Base-by-base conservation (phyloP, 176 grass and related monocot species). In the Aegilops longissima region DNA sequence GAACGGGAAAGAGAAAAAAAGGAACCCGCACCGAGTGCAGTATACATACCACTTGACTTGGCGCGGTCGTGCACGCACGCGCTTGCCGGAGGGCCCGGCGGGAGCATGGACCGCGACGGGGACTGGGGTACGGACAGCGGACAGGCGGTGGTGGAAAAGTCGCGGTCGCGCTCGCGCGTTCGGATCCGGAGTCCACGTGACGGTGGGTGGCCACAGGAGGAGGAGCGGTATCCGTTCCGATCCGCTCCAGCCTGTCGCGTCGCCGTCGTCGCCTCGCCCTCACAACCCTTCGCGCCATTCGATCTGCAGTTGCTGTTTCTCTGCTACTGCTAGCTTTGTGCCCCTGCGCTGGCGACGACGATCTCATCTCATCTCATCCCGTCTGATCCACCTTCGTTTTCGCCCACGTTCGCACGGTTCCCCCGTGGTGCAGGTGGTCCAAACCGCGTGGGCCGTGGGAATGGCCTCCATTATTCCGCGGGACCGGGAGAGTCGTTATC, bases 171-270 rank as follows among this genome's bases (percentile, higher is more conserved):
- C 31, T 66, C 79, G n/a, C 76, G 5, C 31, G 10, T 16, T 67
- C 63, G 30, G 80, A 35, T 82, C 64, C 10, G 44, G 44, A 51
- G 65, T 25, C 47, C 80, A 61, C 81, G 31, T 83, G 81, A 59
- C 12, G 81, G 79, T 69, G 63, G 79, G 73, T 76, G 73, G 45
- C 72, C 72, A 49, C 72, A 1, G 13, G 31, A 33, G 31, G 31
- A 33, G 31, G 5, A 8, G 71, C 40, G 20, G 38, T 6, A 52
- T 76, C 44, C 73, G 25, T 75, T 51, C 42, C 72, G 67, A 71
- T 71, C 69, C 35, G 0, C 14, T 8, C 40, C 42, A 13, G 44
- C 73, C 73, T 25, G 45, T 76, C 73, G 73, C 45, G 73, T 76
- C 73, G 73, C 72, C 72, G 13, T 73, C 70, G 78, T 4, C 56